Evolutionary conservation across 2,329 filamentous ascomycete genomes (phyloP).

Genomic region (Fusarium sp.): DNA sequence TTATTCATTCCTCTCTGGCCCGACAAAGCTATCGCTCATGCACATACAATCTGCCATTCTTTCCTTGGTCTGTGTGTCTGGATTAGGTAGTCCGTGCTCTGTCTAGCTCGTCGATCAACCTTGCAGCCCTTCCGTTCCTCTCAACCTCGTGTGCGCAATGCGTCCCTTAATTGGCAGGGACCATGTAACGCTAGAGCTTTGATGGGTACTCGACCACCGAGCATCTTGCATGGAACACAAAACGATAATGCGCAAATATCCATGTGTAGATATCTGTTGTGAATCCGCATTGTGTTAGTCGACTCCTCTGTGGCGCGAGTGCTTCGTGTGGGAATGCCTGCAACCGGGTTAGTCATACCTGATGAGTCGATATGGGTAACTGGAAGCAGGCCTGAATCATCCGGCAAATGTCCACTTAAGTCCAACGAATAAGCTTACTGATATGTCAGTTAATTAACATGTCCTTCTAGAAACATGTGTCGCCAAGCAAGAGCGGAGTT

Average conservation of each 20-base stretch:
- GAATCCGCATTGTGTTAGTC: not conserved
- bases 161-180: constrained; percentile 23
- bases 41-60: no score
- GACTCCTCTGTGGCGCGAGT: not conserved
- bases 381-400: constrained; percentile 27
- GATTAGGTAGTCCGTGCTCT: constrained; percentile 19
- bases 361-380: constrained; percentile 24
- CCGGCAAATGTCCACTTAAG: constrained; percentile 5
- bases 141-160: constrained; percentile 24
- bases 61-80: no score
- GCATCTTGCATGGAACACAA: not conserved
- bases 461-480: constrained; percentile 11
- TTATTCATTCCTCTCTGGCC: no score
- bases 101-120: constrained; percentile 23
- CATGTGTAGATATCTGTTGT: not conserved
- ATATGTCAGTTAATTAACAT: constrained; percentile 1
- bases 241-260: not conserved
- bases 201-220: not conserved
- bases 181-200: not conserved
- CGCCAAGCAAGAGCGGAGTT: constrained; percentile 13
- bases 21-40: no score
- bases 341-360: not conserved
- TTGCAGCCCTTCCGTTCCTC: constrained; percentile 12
- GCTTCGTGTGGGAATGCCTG: not conserved
- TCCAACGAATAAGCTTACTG: constrained; percentile 16